Conservation (phyloP, 805 yeast species). For the Candida awuae region DNA sequence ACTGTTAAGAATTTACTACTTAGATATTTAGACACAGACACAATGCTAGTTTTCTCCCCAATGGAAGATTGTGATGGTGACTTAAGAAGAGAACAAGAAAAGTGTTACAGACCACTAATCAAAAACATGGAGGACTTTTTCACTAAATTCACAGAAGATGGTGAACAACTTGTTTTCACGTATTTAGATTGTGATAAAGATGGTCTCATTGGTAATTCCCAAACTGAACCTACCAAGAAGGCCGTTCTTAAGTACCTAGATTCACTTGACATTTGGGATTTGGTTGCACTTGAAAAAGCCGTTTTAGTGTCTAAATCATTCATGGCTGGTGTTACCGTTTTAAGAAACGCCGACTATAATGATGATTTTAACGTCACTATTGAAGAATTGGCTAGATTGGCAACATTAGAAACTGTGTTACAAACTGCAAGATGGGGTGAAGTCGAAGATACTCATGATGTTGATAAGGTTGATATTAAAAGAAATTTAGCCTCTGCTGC, state of each 20-base stretch:
- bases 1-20: slow-evolving; percentile 54
- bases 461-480: slow-evolving; percentile 83
- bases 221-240: slow-evolving; percentile 47
- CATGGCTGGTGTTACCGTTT: slow-evolving; percentile 65
- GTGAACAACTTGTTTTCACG: slow-evolving; percentile 34
- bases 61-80: slow-evolving; percentile 72
- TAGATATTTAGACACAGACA: slow-evolving; percentile 89
- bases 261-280: slow-evolving; percentile 59
- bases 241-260: slow-evolving; percentile 62
- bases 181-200: slow-evolving; percentile 73
- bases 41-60: slow-evolving; percentile 82
- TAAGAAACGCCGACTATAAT: slow-evolving; percentile 36
- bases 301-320: slow-evolving; percentile 80
- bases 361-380: slow-evolving; percentile 34
- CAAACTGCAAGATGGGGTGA: slow-evolving; percentile 96
- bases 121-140: slow-evolving; percentile 55
- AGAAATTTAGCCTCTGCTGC: slow-evolving; percentile 79
- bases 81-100: slow-evolving; percentile 72
- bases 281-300: slow-evolving; percentile 87
- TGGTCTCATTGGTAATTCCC: slow-evolving; percentile 77
- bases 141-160: slow-evolving; percentile 31
- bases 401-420: slow-evolving; percentile 71
- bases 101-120: slow-evolving; percentile 67
- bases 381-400: slow-evolving; percentile 68
- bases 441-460: slow-evolving; percentile 97